These are phyloP conservation scores for Neurospora tetraspora DNA, from an alignment of 495 filamentous ascomycete genomes.

Conservation along the genomic window DNA sequence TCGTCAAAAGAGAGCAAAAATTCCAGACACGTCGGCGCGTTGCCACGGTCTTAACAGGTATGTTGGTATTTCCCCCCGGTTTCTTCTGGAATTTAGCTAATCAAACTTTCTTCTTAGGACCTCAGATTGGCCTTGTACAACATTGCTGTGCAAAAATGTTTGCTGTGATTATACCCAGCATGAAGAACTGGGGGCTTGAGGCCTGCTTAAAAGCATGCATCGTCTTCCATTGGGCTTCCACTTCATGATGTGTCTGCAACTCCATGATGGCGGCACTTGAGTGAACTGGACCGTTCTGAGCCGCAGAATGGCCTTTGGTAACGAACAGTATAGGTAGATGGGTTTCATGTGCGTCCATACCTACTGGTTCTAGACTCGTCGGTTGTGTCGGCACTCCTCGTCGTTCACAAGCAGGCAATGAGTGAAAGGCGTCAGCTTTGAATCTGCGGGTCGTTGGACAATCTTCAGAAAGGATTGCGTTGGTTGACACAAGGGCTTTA, in stretches of 20 bases:
- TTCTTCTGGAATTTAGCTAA: neutral
- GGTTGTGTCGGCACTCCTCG: neutral
- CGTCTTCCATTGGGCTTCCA: neutral
- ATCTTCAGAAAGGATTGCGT: neutral
- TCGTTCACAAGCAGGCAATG: neutral
- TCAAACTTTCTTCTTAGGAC: neutral
- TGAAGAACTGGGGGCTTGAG: neutral
- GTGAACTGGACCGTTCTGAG: neutral
- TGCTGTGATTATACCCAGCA: neutral
- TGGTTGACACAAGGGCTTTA: neutral
- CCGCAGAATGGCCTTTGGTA: neutral
- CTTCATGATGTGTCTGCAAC: neutral
- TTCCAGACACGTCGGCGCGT: constrained; percentile 12
- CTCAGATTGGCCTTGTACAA: neutral
- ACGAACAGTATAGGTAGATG: neutral
- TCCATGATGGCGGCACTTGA: neutral
- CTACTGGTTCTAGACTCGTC: neutral
- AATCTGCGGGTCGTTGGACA: neutral
- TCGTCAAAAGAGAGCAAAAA: neutral
- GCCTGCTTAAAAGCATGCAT: neutral
- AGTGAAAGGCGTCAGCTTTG: neutral
- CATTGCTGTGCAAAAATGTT: neutral
- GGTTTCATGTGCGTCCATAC: neutral
- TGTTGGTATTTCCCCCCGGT: neutral
- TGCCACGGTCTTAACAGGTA: constrained; percentile 1